Conservation (phyloP, 176 grass and related monocot genomes). For the Bolboschoenus planiculmis region DNA sequence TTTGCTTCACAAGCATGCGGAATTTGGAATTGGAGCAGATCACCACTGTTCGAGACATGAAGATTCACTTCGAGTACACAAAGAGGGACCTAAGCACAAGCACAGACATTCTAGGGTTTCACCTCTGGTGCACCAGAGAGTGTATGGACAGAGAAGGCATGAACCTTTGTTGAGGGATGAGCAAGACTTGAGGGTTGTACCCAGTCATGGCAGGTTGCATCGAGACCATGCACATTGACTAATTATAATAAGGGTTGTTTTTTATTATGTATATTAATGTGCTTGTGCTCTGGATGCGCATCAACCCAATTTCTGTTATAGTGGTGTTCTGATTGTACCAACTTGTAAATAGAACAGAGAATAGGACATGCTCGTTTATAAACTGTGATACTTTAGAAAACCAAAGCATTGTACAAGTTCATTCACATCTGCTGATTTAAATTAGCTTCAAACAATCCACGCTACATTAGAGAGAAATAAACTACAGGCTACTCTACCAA, state of each 20-base stretch:
- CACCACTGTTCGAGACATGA: slow-evolving; percentile 21
- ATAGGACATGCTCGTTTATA: background rate
- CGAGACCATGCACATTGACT: background rate
- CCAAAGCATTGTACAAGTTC: background rate
- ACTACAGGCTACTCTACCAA: background rate
- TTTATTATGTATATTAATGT: background rate
- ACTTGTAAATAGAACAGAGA: background rate
- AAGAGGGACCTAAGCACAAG: slow-evolving; percentile 30
- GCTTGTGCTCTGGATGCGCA: background rate
- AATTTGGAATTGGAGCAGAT: background rate
- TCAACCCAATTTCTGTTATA: background rate
- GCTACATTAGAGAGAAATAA: background rate
- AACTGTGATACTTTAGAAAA: background rate
- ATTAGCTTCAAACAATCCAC: background rate
- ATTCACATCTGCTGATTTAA: background rate
- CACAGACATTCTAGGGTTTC: slow-evolving; percentile 34
- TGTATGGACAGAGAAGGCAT: background rate
- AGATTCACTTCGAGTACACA: slow-evolving; percentile 14
- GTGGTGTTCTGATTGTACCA: background rate
- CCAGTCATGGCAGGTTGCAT: background rate
- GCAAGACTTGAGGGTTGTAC: background rate
- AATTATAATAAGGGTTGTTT: background rate
- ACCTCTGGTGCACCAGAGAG: background rate
- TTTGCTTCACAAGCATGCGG: slow-evolving; percentile 24
- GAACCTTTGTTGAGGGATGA: background rate